These are phyloP conservation scores for Arthrocladium fulminans DNA, from an alignment of 2,329 filamentous ascomycete genomes.

Conservation along the genomic window DNA sequence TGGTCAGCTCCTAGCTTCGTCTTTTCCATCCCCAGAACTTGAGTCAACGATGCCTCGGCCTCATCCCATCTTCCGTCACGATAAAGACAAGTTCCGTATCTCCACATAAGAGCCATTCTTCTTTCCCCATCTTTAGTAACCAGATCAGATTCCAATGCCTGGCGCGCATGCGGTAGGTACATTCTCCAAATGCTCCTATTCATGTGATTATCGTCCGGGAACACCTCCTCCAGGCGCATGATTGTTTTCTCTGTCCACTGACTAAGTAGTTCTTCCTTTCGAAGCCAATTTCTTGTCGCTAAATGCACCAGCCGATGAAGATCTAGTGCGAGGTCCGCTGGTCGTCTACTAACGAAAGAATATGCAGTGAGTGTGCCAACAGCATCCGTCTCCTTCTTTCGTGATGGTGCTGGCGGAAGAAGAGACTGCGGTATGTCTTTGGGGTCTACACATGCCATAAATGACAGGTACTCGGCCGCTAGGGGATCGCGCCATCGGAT, in stretches of 20 bases:
- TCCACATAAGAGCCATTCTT: constrained; percentile 10
- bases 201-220: constrained; percentile 15
- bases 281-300: constrained; percentile 28
- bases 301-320: constrained; percentile 32
- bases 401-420: constrained; percentile 22
- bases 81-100: constrained; percentile 44
- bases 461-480: constrained; percentile 30
- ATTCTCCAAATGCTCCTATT: constrained; percentile 22
- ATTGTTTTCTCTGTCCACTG: constrained; percentile 17
- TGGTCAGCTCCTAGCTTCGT: constrained; percentile 13
- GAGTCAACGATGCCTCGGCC: constrained; percentile 9
- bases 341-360: constrained; percentile 24
- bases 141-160: constrained; percentile 6
- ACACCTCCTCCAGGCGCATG: constrained; percentile 21
- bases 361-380: constrained; percentile 28
- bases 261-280: constrained; percentile 15
- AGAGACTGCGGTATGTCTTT: constrained; percentile 28
- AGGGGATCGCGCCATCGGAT: constrained; percentile 26
- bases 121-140: constrained; percentile 6
- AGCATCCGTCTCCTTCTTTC: constrained; percentile 23
- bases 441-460: constrained; percentile 28
- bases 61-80: constrained; percentile 53
- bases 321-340: constrained; percentile 12
- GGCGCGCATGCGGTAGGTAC: constrained; percentile 27
- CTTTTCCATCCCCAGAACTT: constrained; percentile 12